Evolutionary conservation across 2,329 filamentous ascomycete species (phyloP).

Genomic region (Microsporum ferrugineum): DNA sequence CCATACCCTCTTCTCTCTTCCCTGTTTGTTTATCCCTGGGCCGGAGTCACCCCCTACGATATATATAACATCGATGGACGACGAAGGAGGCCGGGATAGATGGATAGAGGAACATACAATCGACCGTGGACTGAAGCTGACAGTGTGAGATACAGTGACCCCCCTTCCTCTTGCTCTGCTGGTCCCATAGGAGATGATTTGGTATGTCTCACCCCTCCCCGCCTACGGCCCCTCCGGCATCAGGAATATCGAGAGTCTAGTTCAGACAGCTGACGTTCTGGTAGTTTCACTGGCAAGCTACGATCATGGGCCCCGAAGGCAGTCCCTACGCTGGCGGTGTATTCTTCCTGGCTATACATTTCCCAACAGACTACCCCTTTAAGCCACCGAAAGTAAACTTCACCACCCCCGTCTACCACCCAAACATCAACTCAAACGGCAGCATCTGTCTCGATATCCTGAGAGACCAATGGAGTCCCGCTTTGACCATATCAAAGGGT

Average conservation of each 20-base stretch:
- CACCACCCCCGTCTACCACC: slow-evolving; percentile 98
- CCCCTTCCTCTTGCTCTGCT: slow-evolving; percentile 96
- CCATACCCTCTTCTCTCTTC: slow-evolving; percentile 2
- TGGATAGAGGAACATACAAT: neutral
- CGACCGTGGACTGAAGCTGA: neutral
- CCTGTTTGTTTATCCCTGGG: neutral
- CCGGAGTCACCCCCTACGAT: too few relatives aligned
- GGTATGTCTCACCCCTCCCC: slow-evolving; percentile 49
- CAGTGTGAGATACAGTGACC: slow-evolving; percentile 54
- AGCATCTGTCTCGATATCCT: slow-evolving; percentile 98
- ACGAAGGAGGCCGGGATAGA: neutral
- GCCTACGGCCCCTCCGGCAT: neutral
- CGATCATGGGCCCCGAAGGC: slow-evolving; percentile 98
- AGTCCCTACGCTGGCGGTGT: slow-evolving; percentile 97
- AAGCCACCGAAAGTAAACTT: slow-evolving; percentile 99
- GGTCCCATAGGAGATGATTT: slow-evolving; percentile 94
- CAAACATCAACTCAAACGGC: slow-evolving; percentile 99
- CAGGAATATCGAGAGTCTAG: neutral
- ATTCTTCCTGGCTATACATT: slow-evolving; percentile 98
- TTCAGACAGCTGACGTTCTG: neutral
- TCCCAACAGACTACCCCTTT: slow-evolving; percentile 99
- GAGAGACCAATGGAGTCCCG: slow-evolving; percentile 97
- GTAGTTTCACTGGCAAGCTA: slow-evolving; percentile 99
- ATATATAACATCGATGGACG: too few relatives aligned
- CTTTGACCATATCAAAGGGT: slow-evolving; percentile 98